Conservation (phyloP, 495 filamentous ascomycete species). For the Usnea hakonensis region DNA sequence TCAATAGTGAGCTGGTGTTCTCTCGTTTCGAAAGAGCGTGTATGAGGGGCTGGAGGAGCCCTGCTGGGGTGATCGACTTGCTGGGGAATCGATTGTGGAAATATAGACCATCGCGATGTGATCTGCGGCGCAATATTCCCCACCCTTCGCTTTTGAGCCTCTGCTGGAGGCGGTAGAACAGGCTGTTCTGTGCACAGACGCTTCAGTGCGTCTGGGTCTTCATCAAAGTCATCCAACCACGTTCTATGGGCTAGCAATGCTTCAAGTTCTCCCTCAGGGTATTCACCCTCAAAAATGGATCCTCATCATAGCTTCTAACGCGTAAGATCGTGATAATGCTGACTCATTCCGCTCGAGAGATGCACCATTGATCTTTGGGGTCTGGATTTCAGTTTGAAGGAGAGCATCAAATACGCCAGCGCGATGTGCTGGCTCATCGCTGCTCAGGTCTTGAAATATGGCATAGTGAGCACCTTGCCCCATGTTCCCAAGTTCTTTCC, state of each 20-base stretch:
- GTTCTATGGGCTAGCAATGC: background rate
- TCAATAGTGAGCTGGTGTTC: background rate
- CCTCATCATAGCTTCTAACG: background rate
- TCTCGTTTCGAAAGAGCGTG: background rate
- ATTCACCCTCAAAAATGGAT: background rate
- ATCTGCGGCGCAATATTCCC: background rate
- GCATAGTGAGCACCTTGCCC: background rate
- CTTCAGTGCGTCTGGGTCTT: background rate
- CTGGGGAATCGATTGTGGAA: background rate
- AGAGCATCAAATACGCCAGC: background rate
- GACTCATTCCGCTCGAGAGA: background rate
- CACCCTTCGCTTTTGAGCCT: background rate
- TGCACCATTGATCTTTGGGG: background rate
- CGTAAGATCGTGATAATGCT: background rate
- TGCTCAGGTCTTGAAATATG: background rate
- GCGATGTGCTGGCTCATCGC: background rate
- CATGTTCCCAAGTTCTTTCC: background rate
- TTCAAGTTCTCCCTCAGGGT: background rate
- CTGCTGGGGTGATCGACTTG: background rate
- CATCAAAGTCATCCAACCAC: background rate
- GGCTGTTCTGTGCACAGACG: background rate
- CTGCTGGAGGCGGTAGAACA: background rate
- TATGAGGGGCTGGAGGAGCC: background rate
- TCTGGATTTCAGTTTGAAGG: background rate
- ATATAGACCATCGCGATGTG: background rate